These are phyloP conservation scores for Botrytis deweyae DNA, from an alignment of 2,329 filamentous ascomycete genomes.

Conservation along the genomic window DNA sequence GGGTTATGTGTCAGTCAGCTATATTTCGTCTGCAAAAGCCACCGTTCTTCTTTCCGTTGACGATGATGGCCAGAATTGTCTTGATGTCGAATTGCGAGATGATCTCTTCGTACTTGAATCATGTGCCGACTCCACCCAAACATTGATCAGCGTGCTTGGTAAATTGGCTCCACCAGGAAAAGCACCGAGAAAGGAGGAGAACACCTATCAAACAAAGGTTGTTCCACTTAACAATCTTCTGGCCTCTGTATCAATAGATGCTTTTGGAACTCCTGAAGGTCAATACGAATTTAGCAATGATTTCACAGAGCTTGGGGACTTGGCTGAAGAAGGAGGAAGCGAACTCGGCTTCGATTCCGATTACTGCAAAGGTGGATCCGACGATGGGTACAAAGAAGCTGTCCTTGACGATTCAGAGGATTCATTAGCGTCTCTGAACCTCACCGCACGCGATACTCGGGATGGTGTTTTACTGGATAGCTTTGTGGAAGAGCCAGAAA, in stretches of 20 bases:
- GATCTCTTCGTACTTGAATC: conserved; percentile 89
- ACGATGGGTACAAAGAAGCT: conserved; percentile 34
- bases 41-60: conserved; percentile 58
- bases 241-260: conserved; percentile 84
- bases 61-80: conserved; percentile 59
- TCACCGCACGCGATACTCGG: conserved; percentile 43
- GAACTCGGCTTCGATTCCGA: conserved; percentile 46
- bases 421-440: conserved; percentile 32
- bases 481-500: conserved; percentile 42
- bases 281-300: conserved; percentile 64
- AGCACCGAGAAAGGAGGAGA: conserved; percentile 69
- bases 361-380: conserved; percentile 46
- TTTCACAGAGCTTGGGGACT: conserved; percentile 53
- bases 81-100: conserved; percentile 81
- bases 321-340: conserved; percentile 44
- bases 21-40: conserved; percentile 77
- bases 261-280: conserved; percentile 64
- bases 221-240: conserved; percentile 86
- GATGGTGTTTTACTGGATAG: conserved; percentile 49
- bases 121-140: conserved; percentile 96
- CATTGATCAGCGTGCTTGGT: conserved; percentile 74
- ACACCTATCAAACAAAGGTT: conserved; percentile 83
- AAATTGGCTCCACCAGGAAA: conserved; percentile 80
- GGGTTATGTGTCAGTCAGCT: conserved; percentile 84
- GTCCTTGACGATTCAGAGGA: conserved; percentile 45